Evolutionary conservation across 2,329 filamentous ascomycete genomes (phyloP), one percentile per base, ranked within the genome.

Genomic region (Dactylellina parvicollis): DNA sequence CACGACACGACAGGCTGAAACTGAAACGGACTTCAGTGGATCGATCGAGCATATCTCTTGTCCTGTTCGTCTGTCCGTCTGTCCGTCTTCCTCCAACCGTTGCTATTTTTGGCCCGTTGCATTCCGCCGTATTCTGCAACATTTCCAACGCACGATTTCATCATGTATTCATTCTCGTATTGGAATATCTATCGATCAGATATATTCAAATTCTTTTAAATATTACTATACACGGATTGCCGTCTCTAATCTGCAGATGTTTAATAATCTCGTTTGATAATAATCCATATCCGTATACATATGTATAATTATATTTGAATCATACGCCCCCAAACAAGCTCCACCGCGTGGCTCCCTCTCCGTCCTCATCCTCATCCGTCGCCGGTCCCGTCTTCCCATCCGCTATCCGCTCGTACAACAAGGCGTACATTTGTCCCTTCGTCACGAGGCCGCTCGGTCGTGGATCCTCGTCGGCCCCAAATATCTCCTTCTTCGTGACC

Each of bases 371-470:
- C 2, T 30, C 30, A 5, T n/a, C 5, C 4, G 18, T 4, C 1
- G 4, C 50, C 10, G 61, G 38, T 9, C 18, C 16, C n/a, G 36
- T 38, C 5, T 22, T 44, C 4, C 52, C 67, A 1, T 28, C 34
- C 10, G 67, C 12, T n/a, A 72, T n/a, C 26, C 3, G 38, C 44
- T 72, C 59, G 24, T 72, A 72, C 28, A 72, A 36, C 24, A 72
- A 30, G 4, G 40, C 52, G 34, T 65, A 65, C 44, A 65, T 54
- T 16, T 54, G 2, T 7, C 67, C 59, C 2, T 28, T 20, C 2
- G 3, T 12, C 2, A 12, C 24, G 8, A 40, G 12, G 1, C 16
- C 12, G 14, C 24, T 3, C 2, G 2, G 2, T 9, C 26, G 22
- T 7, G 50, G 50, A 26, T 64, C 57, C 20, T 64, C 66, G 12